phyloP scores from a whole-genome alignment of 352 stramenopile genomes.

The Phytopythium helicoides region DNA sequence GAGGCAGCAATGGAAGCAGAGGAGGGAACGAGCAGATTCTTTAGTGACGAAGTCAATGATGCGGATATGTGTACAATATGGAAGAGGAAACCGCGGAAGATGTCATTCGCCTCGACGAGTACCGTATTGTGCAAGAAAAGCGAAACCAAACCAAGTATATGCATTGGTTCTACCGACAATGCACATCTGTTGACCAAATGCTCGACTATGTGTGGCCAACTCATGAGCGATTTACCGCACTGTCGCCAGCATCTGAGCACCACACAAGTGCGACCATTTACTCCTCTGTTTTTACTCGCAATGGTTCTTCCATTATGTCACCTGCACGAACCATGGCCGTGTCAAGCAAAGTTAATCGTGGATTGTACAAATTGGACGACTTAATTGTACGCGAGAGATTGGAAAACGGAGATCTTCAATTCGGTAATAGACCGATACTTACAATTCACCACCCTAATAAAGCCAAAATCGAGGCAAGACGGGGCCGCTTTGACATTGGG shows the following conservation, averaged over 20 bases:
- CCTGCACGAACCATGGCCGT: background rate
- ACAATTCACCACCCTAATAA: slow-evolving; percentile 47
- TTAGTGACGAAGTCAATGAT: slow-evolving; percentile 21
- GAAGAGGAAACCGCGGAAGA: slow-evolving; percentile 25
- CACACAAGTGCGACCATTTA: too few species aligned
- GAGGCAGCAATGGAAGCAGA: slow-evolving; percentile 37
- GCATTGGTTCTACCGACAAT: slow-evolving; percentile 61
- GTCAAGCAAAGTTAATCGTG: background rate
- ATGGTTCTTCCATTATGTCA: background rate
- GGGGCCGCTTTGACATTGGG: slow-evolving; percentile 23
- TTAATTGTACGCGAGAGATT: slow-evolving; percentile 45
- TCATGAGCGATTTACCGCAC: slow-evolving; percentile 18
- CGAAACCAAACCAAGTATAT: slow-evolving; percentile 45
- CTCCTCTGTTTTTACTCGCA: too few species aligned
- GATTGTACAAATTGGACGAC: slow-evolving; percentile 41
- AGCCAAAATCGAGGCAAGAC: slow-evolving; percentile 20
- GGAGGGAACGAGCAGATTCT: slow-evolving; percentile 30
- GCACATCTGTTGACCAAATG: slow-evolving; percentile 51
- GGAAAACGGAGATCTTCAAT: slow-evolving; percentile 39
- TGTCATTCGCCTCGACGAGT: slow-evolving; percentile 9
- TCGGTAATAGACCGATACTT: slow-evolving; percentile 37
- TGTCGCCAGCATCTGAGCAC: background rate
- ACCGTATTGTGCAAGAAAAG: slow-evolving; percentile 30
- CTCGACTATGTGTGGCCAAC: slow-evolving; percentile 52
- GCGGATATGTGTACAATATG: slow-evolving; percentile 29